These are phyloP conservation scores for Lachnellula cervina DNA, from an alignment of 2,329 filamentous ascomycete species.

Conservation along the genomic window DNA sequence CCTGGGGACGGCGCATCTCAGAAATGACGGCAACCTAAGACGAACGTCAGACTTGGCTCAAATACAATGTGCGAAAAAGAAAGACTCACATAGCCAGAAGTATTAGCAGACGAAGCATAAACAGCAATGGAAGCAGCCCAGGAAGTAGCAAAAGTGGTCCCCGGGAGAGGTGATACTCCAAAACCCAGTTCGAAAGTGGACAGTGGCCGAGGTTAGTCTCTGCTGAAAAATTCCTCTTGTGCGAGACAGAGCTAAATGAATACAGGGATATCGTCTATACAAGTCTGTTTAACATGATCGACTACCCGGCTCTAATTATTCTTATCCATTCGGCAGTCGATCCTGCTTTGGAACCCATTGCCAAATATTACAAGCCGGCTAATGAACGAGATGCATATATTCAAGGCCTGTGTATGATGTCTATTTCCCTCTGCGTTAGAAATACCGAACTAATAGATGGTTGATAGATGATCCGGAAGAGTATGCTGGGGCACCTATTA, in stretches of 20 bases:
- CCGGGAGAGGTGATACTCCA: slow-evolving; percentile 28
- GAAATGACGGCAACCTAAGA: slow-evolving; percentile 24
- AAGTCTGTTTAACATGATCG: slow-evolving; percentile 54
- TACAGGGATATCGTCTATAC: slow-evolving; percentile 41
- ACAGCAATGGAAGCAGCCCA: background rate
- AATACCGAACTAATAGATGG: background rate
- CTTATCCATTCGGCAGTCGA: slow-evolving; percentile 37
- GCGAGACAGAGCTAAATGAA: too few species aligned
- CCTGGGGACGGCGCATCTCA: slow-evolving; percentile 6
- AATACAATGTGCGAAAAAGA: slow-evolving; percentile 29
- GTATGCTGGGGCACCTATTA: slow-evolving; percentile 3
- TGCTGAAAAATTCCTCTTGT: too few species aligned
- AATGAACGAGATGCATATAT: slow-evolving; percentile 1
- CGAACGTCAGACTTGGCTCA: slow-evolving; percentile 20
- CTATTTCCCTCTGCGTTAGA: background rate
- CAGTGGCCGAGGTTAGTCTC: too few species aligned
- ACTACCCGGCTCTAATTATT: slow-evolving; percentile 52
- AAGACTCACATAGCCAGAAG: slow-evolving; percentile 20
- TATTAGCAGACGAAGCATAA: background rate
- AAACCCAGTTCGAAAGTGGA: slow-evolving; percentile 2
- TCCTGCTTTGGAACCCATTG: slow-evolving; percentile 4
- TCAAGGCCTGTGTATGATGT: slow-evolving; percentile 4
- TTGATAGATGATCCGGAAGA: slow-evolving; percentile 1
- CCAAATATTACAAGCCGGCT: slow-evolving; percentile 3
- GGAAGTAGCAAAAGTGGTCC: slow-evolving; percentile 21